Evolutionary conservation across 345 rosid species (phyloP).

Genomic region (Ceriops zippeliana): DNA sequence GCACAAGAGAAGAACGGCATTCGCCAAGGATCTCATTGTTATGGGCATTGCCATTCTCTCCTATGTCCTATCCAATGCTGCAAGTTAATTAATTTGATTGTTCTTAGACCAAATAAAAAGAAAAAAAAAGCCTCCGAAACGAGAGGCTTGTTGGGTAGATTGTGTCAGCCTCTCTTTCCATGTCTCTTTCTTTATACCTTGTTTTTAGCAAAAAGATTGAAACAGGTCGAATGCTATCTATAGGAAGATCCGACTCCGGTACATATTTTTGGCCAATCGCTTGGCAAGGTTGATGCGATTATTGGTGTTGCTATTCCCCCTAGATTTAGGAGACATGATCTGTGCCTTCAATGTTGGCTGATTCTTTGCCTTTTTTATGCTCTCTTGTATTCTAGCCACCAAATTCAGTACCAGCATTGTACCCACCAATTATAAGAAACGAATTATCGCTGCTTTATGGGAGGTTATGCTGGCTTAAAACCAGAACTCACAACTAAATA

Average conservation of each 20-base stretch:
- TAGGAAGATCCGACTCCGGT: neutral
- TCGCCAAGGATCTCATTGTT: conserved; percentile 2
- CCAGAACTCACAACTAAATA: too few relatives aligned
- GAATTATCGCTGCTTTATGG: neutral
- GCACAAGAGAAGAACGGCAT: conserved; percentile 15
- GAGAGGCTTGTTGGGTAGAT: conserved; percentile 8
- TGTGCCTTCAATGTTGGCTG: neutral
- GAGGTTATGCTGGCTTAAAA: neutral
- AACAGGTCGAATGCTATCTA: neutral
- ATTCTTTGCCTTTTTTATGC: neutral
- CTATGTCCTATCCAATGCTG: neutral
- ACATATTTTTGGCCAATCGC: neutral
- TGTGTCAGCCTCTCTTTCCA: conserved; percentile 8
- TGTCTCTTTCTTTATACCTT: conserved; percentile 17
- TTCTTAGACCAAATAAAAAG: neutral
- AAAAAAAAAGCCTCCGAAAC: neutral
- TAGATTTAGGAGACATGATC: conserved; percentile 4
- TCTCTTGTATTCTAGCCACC: conserved; percentile 13
- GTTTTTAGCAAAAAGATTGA: neutral
- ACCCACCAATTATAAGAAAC: conserved; percentile 11
- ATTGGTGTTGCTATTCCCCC: neutral
- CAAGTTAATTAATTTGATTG: neutral
- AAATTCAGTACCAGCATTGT: conserved; percentile 14
- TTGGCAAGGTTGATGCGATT: neutral
- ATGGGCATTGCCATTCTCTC: conserved; percentile 15